Evolutionary conservation across 176 grass and related monocot species (phyloP), one percentile per base, ranked within the genome.

Genomic region (Secale cereale): DNA sequence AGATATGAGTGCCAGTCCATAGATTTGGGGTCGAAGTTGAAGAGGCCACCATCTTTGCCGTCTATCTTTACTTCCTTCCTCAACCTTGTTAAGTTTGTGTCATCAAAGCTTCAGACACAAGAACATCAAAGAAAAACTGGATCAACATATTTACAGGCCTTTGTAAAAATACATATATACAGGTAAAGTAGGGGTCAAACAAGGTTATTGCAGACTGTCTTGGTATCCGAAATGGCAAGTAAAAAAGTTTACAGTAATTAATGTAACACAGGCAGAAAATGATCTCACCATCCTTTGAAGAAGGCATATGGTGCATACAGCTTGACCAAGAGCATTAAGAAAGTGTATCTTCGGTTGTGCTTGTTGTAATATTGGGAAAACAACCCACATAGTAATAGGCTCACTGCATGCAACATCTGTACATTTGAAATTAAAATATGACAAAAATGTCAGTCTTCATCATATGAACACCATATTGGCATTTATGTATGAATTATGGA

Each of bases 241-340:
- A 29, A 3, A 9, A 27, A 75, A 52, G 45, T 48, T 48, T 75
- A 20, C 4, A 30, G 15, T 48, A 48, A 11, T 5, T 25, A 19
- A 75, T 30, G 26, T 5, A 79, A 20, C 35, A 66, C 15, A 5
- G 6, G 23, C 1, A 48, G 11, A 36, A 54, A 54, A 10, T 30
- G 9, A 20, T 23, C 84, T 86, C 39, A 86, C 77, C 76, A 26
- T 80, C 77, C 66, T 79, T 80, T 86, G 84, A 80, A 80, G 54
- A 86, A 86, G 6, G 29, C 65, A 22, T 48, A 86, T 4, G 84
- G 77, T 25, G 77, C 77, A 28, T 73, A 86, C 2, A 86, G 41
- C 37, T 80, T 86, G 5, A 57, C 76, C 25, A 73, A 1, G 31
- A 45, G 37, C 66, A 72, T 72, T 17, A 80, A 50, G 15, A 26